Evolutionary conservation across 495 filamentous ascomycete genomes (phyloP), one percentile per base, ranked within the genome.

Genomic region (Trypethelium eluteriae): DNA sequence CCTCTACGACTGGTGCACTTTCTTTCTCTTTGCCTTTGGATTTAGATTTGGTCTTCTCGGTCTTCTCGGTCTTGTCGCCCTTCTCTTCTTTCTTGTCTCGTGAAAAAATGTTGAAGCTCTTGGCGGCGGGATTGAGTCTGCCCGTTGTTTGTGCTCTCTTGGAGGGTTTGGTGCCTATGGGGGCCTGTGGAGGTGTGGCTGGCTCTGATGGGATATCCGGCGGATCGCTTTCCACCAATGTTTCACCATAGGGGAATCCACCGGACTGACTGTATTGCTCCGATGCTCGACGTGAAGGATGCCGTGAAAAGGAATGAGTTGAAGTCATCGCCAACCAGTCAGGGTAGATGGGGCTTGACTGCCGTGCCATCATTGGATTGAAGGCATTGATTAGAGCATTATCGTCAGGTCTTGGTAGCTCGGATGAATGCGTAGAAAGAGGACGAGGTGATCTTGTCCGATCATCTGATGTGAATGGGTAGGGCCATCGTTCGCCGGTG

Each of bases 101-200:
- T 66, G 77, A 77, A 53, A 76, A 71, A 62, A 68, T 76, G 62
- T 72, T 75, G 66, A 79, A 79, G 50, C 74, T 68, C 25, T 73
- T 75, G 3, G 77, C 77, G 18, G 74, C 70, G 3, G 77, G 77
- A 65, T 79, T 79, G 14, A 79, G 72, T 47, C 69, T 70, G 0
- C 63, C 49, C 14, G 69, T 14, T 2, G 32, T 63, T 32, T 49
- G 36, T 34, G 56, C 11, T n/a, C 62, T 68, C 38, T 36, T 65
- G 16, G 62, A 62, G 3, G 76, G 76, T 35, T 72, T 72, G 2
- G 76, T 78, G 2, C 76, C 76, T 35, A 78, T 78, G 11, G 76
- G 76, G 4, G 73, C 75, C 50, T 76, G 73, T 2, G 70, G 71
- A 35, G 75, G 74, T 11, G 68, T 71, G 3, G 61, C 36, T n/a